phyloP scores from a whole-genome alignment of 202 grass and related monocot species.

The Setaria viridis region DNA sequence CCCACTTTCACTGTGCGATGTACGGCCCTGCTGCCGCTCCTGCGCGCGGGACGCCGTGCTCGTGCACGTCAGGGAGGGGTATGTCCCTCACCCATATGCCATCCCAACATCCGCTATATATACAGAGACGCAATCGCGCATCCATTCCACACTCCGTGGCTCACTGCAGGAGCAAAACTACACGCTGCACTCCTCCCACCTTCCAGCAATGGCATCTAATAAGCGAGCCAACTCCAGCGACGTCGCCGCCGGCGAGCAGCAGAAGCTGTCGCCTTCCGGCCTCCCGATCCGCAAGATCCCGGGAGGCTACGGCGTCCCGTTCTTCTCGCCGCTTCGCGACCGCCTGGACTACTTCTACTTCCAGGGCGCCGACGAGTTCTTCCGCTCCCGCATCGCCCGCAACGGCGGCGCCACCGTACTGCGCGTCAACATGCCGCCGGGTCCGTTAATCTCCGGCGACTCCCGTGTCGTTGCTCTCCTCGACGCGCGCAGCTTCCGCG shows the following conservation, averaged over 20 bases:
- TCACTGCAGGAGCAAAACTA: too few species aligned
- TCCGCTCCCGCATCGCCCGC: conserved; percentile 55
- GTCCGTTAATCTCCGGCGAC: conserved; percentile 52
- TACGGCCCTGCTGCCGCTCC: too few species aligned
- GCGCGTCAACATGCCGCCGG: conserved; percentile 67
- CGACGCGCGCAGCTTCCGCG: conserved; percentile 72
- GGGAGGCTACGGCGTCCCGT: conserved; percentile 62
- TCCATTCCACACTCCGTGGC: too few species aligned
- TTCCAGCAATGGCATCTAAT: background rate
- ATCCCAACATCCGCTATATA: too few species aligned
- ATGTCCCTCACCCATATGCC: too few species aligned
- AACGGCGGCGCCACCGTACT: conserved; percentile 71
- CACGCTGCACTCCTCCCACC: too few species aligned
- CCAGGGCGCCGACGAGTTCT: conserved; percentile 64
- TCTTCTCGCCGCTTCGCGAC: conserved; percentile 67
- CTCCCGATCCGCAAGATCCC: conserved; percentile 59
- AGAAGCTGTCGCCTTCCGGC: conserved; percentile 50
- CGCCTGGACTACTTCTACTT: conserved; percentile 83
- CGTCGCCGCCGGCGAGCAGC: background rate
- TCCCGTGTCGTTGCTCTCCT: conserved; percentile 65
- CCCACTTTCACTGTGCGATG: too few species aligned
- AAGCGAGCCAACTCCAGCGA: conserved; percentile 10
- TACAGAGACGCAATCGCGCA: too few species aligned
- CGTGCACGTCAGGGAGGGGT: too few species aligned
- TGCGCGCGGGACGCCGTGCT: too few species aligned